phyloP scores from a whole-genome alignment of 2,329 filamentous ascomycete genomes.

The Fusarium solani-melongenae region DNA sequence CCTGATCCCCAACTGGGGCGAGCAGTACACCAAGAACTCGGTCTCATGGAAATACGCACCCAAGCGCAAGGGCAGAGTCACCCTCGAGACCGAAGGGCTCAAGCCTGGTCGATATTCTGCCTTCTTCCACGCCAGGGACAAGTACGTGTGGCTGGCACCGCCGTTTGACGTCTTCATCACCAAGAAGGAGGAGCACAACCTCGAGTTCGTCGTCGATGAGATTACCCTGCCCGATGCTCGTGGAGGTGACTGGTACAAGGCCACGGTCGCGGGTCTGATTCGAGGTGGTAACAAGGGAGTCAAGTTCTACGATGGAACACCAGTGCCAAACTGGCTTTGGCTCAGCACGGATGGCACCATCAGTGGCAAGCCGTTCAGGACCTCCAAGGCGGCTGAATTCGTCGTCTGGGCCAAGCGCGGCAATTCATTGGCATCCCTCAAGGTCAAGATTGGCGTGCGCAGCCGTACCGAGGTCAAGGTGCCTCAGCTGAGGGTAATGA shows the following conservation, averaged over 20 bases:
- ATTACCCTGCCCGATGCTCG: constrained; percentile 50
- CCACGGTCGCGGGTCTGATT: constrained; percentile 46
- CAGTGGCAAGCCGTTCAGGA: constrained; percentile 45
- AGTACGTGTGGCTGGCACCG: constrained; percentile 49
- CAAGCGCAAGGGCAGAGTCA: constrained; percentile 38
- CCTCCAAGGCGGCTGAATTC: constrained; percentile 27
- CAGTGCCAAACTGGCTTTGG: constrained; percentile 45
- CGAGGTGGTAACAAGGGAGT: constrained; percentile 33
- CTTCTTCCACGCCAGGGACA: constrained; percentile 48
- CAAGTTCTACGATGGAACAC: constrained; percentile 40
- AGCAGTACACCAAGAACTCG: constrained; percentile 33
- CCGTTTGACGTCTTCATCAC: constrained; percentile 45
- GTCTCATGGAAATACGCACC: constrained; percentile 48
- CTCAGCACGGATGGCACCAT: constrained; percentile 46
- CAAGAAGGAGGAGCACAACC: not conserved
- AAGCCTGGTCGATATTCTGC: constrained; percentile 45
- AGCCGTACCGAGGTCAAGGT: constrained; percentile 42
- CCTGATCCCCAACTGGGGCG: constrained; percentile 41
- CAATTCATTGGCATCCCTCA: constrained; percentile 36
- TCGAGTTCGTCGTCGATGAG: constrained; percentile 42
- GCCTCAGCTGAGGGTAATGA: constrained; percentile 47
- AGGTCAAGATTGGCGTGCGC: constrained; percentile 48
- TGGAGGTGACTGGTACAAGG: constrained; percentile 44
- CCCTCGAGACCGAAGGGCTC: constrained; percentile 35
- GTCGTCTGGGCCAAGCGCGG: constrained; percentile 42